Evolutionary conservation across 108 stramenopile genomes (phyloP).

Genomic region (Cyclotella cryptica): DNA sequence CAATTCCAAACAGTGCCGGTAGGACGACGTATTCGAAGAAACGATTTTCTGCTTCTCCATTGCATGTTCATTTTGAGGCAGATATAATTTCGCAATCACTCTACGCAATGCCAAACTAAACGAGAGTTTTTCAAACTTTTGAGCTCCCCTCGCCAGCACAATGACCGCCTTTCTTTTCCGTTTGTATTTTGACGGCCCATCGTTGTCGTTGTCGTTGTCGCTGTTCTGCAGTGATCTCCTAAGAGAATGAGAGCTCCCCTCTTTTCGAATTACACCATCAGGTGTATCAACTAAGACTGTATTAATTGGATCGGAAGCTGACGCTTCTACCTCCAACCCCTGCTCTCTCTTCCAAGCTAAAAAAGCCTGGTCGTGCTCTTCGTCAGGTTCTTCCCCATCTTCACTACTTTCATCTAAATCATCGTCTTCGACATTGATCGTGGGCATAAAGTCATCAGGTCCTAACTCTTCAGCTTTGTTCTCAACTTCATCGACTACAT

Average conservation of each 20-base stretch:
- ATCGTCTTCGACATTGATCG: conserved; percentile 40
- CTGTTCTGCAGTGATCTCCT: background rate
- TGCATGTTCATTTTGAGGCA: conserved; percentile 26
- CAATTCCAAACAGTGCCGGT: conserved; percentile 64
- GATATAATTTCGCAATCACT: conserved; percentile 54
- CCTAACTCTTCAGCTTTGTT: conserved; percentile 9
- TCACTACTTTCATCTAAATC: conserved; percentile 28
- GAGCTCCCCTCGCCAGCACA: conserved; percentile 65
- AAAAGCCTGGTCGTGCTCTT: conserved; percentile 37
- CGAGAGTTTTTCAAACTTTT: conserved; percentile 71
- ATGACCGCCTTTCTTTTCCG: conserved; percentile 60
- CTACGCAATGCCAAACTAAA: conserved; percentile 67
- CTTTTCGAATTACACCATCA: background rate
- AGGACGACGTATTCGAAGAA: background rate
- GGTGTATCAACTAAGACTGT: background rate
- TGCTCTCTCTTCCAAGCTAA: conserved; percentile 44
- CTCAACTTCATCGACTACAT: background rate
- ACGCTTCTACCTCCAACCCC: conserved; percentile 5
- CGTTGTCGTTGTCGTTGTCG: conserved; percentile 11
- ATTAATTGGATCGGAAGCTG: background rate
- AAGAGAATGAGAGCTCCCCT: background rate
- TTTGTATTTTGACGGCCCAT: conserved; percentile 21
- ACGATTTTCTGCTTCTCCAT: conserved; percentile 1
- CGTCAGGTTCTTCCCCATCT: conserved; percentile 40
- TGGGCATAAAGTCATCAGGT: conserved; percentile 34